These are phyloP conservation scores for Pyrus hybrid DNA, from an alignment of 331 rosid genomes.

Conservation along the genomic window DNA sequence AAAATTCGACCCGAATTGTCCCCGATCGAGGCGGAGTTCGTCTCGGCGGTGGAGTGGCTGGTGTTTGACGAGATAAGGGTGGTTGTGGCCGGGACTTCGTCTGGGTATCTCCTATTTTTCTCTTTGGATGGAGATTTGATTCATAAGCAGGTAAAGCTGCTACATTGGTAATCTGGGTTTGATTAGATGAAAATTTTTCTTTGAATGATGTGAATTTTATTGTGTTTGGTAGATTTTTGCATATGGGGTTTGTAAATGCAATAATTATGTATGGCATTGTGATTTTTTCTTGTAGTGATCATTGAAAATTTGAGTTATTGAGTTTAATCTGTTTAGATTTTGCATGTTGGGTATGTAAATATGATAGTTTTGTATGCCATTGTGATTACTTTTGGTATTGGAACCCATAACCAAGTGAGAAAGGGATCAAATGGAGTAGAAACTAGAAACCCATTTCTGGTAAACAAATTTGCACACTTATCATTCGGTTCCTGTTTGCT, in stretches of 20 bases:
- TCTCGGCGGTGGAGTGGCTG: conserved; percentile 79
- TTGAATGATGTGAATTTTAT: neutral
- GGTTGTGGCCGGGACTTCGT: conserved; percentile 72
- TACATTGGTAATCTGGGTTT: neutral
- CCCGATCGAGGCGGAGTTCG: conserved; percentile 54
- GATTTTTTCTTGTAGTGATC: neutral
- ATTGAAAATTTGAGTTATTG: neutral
- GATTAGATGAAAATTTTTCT: neutral
- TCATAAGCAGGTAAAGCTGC: conserved; percentile 60
- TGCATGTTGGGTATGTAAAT: too few species aligned
- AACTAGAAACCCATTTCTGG: neutral
- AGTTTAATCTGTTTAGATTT: too few species aligned
- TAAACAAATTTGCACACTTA: neutral
- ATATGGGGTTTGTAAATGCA: neutral
- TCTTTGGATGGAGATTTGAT: conserved; percentile 63
- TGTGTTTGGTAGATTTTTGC: neutral
- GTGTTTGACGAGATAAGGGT: conserved; percentile 71
- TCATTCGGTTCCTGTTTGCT: neutral
- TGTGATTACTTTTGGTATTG: too few species aligned
- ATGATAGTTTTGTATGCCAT: too few species aligned
- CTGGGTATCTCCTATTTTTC: conserved; percentile 63
- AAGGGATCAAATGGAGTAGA: neutral
- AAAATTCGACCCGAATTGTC: conserved; percentile 77
- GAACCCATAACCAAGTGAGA: neutral
- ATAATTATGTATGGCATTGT: neutral